Base-by-base conservation (phyloP, 169 alveolate genomes). In the Theileria equi region DNA sequence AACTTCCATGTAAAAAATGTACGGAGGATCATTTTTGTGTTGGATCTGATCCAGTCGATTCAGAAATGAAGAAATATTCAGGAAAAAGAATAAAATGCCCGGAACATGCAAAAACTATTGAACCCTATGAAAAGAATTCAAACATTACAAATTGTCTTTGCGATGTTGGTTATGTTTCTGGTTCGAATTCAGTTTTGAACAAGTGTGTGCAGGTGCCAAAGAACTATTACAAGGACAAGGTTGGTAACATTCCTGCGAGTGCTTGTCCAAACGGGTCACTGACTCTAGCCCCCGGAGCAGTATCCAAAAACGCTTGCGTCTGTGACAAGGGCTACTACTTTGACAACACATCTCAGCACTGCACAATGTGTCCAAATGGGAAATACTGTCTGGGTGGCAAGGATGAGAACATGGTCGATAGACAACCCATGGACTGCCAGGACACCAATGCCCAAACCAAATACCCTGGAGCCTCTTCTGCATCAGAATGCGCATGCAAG, bases 11-110 rank as follows among this genome's bases (percentile, higher is more conserved):
- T 54, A 84, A 49, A 17, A 83, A 63, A 43, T 90, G 94, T 40
- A 81, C 87, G 3, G 55, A 70, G 10, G 57, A 88, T 52, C 92
- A 84, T 67, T 84, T 84, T 47, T 90, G 94, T 53, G 93, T 90
- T 8, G 94, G 94, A 3, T 82, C 88, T 3, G 81, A 52, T 17
- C 73, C 90, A 16, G 35, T 64, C n/a, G 66, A 58, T n/a, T 50
- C 68, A 10, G 78, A 55, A 26, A 40, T 82, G 44, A 29, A 29
- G 17, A 74, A 49, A 44, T 67, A 81, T 71, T 65, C 64, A 16
- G 91, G 90, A 10, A 82, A 82, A 41, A 87, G 82, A 45, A 55
- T 68, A 25, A 45, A 58, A 45, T 90, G 94, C 45, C 89, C 89
- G 21, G 77, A 41, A 16, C 16, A 88, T 47, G 71, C 93, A 5